phyloP scores from a whole-genome alignment of 2,329 filamentous ascomycete species.

The Diaporthe helianthi region DNA sequence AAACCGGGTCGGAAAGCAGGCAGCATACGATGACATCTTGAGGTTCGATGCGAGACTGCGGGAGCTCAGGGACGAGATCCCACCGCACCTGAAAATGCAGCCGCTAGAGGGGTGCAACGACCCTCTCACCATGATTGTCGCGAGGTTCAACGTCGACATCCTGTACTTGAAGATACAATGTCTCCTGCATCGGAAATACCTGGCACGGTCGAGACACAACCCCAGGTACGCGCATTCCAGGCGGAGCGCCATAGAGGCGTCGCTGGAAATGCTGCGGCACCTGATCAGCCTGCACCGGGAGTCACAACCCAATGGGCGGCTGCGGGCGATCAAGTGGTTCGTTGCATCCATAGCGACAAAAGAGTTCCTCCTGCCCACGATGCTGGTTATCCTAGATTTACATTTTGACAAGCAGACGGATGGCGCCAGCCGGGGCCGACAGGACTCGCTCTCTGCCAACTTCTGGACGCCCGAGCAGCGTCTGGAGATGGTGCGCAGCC shows the following conservation, averaged over 20 bases:
- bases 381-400: conserved; percentile 83
- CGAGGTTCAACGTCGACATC: conserved; percentile 83
- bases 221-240: conserved; percentile 84
- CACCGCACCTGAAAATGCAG: conserved; percentile 79
- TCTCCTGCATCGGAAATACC: conserved; percentile 86
- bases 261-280: conserved; percentile 80
- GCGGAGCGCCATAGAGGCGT: conserved; percentile 83
- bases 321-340: conserved; percentile 79
- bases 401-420: conserved; percentile 69
- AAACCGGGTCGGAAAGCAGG: conserved; percentile 60
- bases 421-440: conserved; percentile 47
- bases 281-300: conserved; percentile 79
- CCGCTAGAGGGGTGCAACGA: conserved; percentile 79
- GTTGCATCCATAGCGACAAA: conserved; percentile 80
- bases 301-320: conserved; percentile 72
- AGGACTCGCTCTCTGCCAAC: conserved; percentile 53
- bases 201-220: conserved; percentile 79
- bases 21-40: conserved; percentile 70
- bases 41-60: conserved; percentile 67
- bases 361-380: conserved; percentile 86
- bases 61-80: conserved; percentile 70
- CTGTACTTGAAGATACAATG: conserved; percentile 90
- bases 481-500: conserved; percentile 75
- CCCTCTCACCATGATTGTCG: conserved; percentile 83
- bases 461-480: conserved; percentile 68